These are phyloP conservation scores for Monosporozyma aquatica DNA, from an alignment of 805 yeast species.

Conservation along the genomic window DNA sequence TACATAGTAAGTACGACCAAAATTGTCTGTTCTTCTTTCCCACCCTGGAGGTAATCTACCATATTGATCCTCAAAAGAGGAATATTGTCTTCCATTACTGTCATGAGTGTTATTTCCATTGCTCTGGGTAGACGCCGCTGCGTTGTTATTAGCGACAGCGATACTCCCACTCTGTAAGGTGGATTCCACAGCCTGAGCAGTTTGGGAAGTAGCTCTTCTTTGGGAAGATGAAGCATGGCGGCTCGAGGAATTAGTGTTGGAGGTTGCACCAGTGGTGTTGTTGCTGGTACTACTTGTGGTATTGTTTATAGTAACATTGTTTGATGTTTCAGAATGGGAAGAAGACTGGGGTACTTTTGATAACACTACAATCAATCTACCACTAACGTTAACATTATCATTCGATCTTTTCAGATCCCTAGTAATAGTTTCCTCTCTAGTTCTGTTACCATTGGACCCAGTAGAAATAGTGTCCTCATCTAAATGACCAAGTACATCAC, in stretches of 20 bases:
- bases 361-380: slow-evolving; percentile 74
- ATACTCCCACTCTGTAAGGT: slow-evolving; percentile 23
- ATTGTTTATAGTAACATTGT: too few species aligned
- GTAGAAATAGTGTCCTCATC: slow-evolving; percentile 39
- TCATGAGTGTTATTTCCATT: slow-evolving; percentile 11
- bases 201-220: slow-evolving; percentile 8
- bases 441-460: slow-evolving; percentile 15
- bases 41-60: slow-evolving; percentile 98
- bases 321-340: slow-evolving; percentile 8
- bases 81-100: slow-evolving; percentile 47
- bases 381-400: slow-evolving; percentile 87
- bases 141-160: slow-evolving; percentile 12
- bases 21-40: slow-evolving; percentile 97
- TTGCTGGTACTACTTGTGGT: slow-evolving; percentile 9
- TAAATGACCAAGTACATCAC: slow-evolving; percentile 57
- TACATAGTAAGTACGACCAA: slow-evolving; percentile 94
- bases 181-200: slow-evolving; percentile 25
- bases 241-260: slow-evolving; percentile 7
- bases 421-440: slow-evolving; percentile 74
- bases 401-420: slow-evolving; percentile 87
- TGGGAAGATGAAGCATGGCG: slow-evolving; percentile 8
- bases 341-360: slow-evolving; percentile 30
- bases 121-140: slow-evolving; percentile 12
- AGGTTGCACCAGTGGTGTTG: slow-evolving; percentile 4
- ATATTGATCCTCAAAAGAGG: slow-evolving; percentile 93